Percentiles rank a stretch among this genome's conserved stretches.
Conservation (phyloP, 148 eudicot genomes). For the Fagopyrum tataricum region DNA sequence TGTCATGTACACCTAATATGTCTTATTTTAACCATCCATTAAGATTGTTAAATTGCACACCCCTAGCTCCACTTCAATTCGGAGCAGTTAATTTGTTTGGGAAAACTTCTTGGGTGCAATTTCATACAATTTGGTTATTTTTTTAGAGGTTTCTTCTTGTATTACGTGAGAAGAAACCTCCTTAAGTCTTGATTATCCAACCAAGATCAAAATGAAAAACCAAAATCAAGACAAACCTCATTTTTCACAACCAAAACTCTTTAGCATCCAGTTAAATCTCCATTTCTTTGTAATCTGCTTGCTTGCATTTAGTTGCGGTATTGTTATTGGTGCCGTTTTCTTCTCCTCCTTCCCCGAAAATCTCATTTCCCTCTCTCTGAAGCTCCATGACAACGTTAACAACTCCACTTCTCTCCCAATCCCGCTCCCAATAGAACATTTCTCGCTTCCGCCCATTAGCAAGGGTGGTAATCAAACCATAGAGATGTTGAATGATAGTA, state of each 20-base stretch:
- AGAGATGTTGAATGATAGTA: neutral
- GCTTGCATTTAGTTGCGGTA: neutral
- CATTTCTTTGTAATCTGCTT: neutral
- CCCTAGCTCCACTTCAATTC: constrained; percentile 3
- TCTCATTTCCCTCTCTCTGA: neutral
- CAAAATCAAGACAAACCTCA: neutral
- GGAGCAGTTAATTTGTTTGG: neutral
- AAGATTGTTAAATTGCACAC: neutral
- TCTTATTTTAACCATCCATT: neutral
- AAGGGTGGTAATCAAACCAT: neutral
- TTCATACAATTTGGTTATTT: neutral
- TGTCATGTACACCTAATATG: neutral
- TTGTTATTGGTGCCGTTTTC: neutral
- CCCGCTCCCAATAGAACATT: neutral
- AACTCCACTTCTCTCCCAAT: neutral
- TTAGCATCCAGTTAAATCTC: neutral
- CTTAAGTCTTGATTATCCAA: neutral
- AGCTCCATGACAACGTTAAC: neutral
- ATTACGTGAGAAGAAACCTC: constrained; percentile 5
- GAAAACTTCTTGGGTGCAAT: neutral
- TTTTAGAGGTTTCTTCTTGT: neutral
- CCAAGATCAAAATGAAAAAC: neutral
- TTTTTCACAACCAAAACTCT: neutral
- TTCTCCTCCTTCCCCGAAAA: neutral
- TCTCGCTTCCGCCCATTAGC: neutral